Base-by-base conservation (phyloP, 2,329 filamentous ascomycete species). In the Calonectria hawksworthii region DNA sequence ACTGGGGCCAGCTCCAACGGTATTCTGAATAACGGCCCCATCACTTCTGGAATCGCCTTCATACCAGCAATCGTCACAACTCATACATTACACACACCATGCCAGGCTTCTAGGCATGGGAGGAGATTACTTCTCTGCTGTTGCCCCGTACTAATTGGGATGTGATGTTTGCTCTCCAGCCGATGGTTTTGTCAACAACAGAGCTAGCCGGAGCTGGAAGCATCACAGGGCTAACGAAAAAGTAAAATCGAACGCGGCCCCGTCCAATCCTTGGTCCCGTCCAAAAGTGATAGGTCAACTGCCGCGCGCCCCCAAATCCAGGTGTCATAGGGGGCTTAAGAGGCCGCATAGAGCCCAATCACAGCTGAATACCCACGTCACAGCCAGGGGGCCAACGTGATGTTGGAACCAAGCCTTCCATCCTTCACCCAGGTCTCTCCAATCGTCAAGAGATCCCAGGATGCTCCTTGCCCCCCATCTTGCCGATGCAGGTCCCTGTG, bases 161-260 rank as follows among this genome's bases (percentile, higher is more conserved):
- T 76, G 56, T 38, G 36, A 70, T 73, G 74, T 78, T 78, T 79
- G 65, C 67, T 72, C 44, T 70, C 23, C 18, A 44, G 38, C 32
- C 23, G 41, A 63, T 34, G 13, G 56, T 47, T 30, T 30, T 36
- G 51, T 65, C 56, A 44, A 47, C 59, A 54, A 66, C 16, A 14
- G 26, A 51, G 52, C 68, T 71, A 65, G 41, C 59, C 50, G 21
- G 51, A 41, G 34, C 38, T 56, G 59, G 32, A 61, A 59, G 34
- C 36, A 50, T 36, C 47, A 41, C 34, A 11, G 44, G 36, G 65
- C 52, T 50, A 74, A 64, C 66, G 68, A 68, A 72, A 70, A 36
- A 52, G 47, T 44, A 65, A 65, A 65, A 65, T 65, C 56, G 56
- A 63, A 63, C 56, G 34, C 56, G 36, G 38, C 61, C n/a, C 41